Conservation (phyloP, 2,329 filamentous ascomycete genomes). For the Myriangium duriaei region DNA sequence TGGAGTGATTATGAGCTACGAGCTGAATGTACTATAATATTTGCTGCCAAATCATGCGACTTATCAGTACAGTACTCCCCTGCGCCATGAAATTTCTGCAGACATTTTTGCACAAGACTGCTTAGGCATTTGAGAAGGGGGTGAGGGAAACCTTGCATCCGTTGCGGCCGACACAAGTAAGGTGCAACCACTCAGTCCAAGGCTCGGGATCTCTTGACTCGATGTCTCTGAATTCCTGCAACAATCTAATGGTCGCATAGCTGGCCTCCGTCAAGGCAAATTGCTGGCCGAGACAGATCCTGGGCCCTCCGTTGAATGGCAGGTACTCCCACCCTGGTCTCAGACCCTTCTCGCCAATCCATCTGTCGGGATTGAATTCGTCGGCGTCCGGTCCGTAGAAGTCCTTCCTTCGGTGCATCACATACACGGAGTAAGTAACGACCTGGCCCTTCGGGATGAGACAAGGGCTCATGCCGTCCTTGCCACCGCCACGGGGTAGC, state of each 20-base stretch:
- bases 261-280: slow-evolving; percentile 68
- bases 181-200: slow-evolving; percentile 15
- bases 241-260: slow-evolving; percentile 58
- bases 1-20: too few relatives aligned
- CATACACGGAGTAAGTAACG: slow-evolving; percentile 54
- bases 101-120: too few relatives aligned
- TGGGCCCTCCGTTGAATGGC: slow-evolving; percentile 26
- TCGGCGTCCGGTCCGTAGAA: slow-evolving; percentile 36
- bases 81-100: too few relatives aligned
- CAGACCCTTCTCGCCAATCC: slow-evolving; percentile 20
- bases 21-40: too few relatives aligned
- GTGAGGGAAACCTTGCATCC: slow-evolving; percentile 7
- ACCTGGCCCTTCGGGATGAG: slow-evolving; percentile 53
- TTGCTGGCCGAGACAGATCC: slow-evolving; percentile 42
- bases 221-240: slow-evolving; percentile 53
- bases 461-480: slow-evolving; percentile 44
- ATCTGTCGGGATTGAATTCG: slow-evolving; percentile 27
- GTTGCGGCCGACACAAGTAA: slow-evolving; percentile 3
- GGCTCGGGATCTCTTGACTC: slow-evolving; percentile 19
- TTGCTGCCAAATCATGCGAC: too few relatives aligned
- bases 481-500: slow-evolving; percentile 52
- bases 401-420: slow-evolving; percentile 57
- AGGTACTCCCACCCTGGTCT: slow-evolving; percentile 25
- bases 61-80: too few relatives aligned
- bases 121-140: neutral